A percentile compares a stretch with the other conserved stretches of the same genome.
These are phyloP conservation scores for Sclerotiophoma versabilis DNA, from an alignment of 2,329 filamentous ascomycete species.

Conservation along the genomic window DNA sequence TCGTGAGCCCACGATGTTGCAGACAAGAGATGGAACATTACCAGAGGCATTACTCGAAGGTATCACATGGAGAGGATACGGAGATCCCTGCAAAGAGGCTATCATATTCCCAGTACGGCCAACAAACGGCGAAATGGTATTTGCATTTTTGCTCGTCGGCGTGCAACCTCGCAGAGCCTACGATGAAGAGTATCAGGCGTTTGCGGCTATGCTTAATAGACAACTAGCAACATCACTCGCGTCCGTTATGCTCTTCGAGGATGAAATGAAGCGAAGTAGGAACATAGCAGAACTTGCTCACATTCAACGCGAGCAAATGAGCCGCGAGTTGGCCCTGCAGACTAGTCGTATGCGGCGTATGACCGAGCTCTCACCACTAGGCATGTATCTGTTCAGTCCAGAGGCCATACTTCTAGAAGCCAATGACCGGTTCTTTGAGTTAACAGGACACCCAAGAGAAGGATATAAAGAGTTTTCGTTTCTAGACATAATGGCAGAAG, in stretches of 20 bases:
- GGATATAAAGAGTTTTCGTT: conserved; percentile 52
- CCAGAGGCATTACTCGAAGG: conserved; percentile 37
- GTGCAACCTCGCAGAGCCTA: conserved; percentile 45
- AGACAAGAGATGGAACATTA: conserved; percentile 35
- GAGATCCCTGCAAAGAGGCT: conserved; percentile 43
- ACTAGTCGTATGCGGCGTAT: conserved; percentile 45
- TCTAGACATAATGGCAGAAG: conserved; percentile 51
- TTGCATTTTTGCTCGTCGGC: conserved; percentile 42
- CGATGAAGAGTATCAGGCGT: conserved; percentile 43
- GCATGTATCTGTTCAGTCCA: conserved; percentile 45
- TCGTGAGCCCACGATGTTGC: conserved; percentile 36
- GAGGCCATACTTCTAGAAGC: conserved; percentile 52
- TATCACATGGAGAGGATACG: conserved; percentile 43
- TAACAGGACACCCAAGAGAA: conserved; percentile 54
- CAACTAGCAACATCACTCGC: conserved; percentile 45
- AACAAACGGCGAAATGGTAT: conserved; percentile 40
- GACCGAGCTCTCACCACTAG: conserved; percentile 44
- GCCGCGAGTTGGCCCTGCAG: conserved; percentile 37
- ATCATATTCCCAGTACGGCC: conserved; percentile 44
- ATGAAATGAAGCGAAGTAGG: conserved; percentile 40
- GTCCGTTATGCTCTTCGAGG: conserved; percentile 43
- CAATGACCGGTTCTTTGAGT: conserved; percentile 58
- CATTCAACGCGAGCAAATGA: conserved; percentile 39
- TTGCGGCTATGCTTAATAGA: conserved; percentile 41
- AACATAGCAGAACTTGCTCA: conserved; percentile 36